Evolutionary conservation across 2,329 filamentous ascomycete species (phyloP).

Genomic region (Fusarium liriodendri): DNA sequence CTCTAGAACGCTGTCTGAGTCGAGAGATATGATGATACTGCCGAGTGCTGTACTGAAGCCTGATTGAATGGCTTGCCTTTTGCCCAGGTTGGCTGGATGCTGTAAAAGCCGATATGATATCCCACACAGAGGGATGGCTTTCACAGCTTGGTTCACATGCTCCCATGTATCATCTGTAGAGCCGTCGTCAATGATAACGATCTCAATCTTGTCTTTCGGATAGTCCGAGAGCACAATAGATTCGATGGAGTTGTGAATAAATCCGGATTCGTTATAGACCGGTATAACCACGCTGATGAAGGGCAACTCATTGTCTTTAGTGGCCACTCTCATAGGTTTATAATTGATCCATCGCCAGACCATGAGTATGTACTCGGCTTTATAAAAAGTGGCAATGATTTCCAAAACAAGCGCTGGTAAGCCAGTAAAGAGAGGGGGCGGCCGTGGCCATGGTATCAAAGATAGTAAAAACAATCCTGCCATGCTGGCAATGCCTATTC

Average conservation of each 20-base stretch:
- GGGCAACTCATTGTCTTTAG: background rate
- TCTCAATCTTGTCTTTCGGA: slow-evolving; percentile 8
- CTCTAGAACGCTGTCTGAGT: slow-evolving; percentile 9
- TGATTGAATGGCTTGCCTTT: slow-evolving; percentile 4
- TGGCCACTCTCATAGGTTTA: background rate
- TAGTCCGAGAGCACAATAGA: slow-evolving; percentile 4
- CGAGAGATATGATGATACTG: slow-evolving; percentile 1
- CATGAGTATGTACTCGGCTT: background rate
- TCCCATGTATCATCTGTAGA: slow-evolving; percentile 9
- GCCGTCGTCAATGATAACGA: slow-evolving; percentile 3
- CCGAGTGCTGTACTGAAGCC: background rate
- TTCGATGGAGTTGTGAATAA: slow-evolving; percentile 1
- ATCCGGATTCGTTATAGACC: slow-evolving; percentile 7
- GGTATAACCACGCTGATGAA: slow-evolving; percentile 6
- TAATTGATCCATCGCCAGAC: slow-evolving; percentile 4
- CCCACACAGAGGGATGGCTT: background rate
- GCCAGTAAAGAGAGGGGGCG: slow-evolving; percentile 2
- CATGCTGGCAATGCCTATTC: background rate
- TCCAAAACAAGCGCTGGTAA: slow-evolving; percentile 1
- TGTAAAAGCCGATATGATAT: background rate
- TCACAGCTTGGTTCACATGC: slow-evolving; percentile 7
- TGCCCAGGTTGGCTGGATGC: slow-evolving; percentile 4
- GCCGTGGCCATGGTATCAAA: slow-evolving; percentile 9
- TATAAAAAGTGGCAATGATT: background rate
- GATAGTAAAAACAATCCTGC: slow-evolving; percentile 1